phyloP scores from a whole-genome alignment of 495 filamentous ascomycete genomes.

The Penicillium lividum region DNA sequence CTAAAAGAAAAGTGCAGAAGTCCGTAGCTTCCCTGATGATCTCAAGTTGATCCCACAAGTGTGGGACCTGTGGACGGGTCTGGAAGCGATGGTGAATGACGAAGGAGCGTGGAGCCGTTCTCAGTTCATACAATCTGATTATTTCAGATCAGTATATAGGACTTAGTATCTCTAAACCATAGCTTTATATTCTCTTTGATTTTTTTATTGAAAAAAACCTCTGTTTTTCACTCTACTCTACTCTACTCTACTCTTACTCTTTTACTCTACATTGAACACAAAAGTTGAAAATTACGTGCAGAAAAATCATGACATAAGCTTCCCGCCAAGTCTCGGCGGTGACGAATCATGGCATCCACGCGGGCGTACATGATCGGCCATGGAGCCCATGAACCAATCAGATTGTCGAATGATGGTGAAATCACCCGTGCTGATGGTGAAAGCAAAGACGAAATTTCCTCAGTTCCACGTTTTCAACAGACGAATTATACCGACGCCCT shows the following conservation, averaged over 20 bases:
- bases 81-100: conserved; percentile 37
- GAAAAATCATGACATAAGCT: conserved; percentile 15
- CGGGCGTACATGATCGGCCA: conserved; percentile 17
- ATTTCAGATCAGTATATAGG: not conserved
- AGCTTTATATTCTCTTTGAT: not conserved
- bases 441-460: conserved; percentile 4
- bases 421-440: conserved; percentile 22
- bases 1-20: conserved; percentile 5
- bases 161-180: not conserved
- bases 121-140: conserved; percentile 1
- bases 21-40: conserved; percentile 15
- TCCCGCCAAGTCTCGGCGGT: conserved; percentile 14
- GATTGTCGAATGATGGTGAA: conserved; percentile 15
- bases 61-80: conserved; percentile 25
- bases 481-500: not conserved
- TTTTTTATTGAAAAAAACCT: not conserved
- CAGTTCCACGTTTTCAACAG: conserved; percentile 8
- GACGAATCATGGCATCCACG: conserved; percentile 24
- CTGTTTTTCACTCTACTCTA: not conserved
- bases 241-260: not conserved
- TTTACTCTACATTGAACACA: not conserved
- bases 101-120: conserved; percentile 26
- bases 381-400: conserved; percentile 17
- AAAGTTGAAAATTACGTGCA: not conserved
- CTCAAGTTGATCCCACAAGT: conserved; percentile 16